A percentile compares a stretch with the other conserved stretches of the same genome.
Conservation (phyloP, 2,329 filamentous ascomycete genomes). For the Balansia obtecta region DNA sequence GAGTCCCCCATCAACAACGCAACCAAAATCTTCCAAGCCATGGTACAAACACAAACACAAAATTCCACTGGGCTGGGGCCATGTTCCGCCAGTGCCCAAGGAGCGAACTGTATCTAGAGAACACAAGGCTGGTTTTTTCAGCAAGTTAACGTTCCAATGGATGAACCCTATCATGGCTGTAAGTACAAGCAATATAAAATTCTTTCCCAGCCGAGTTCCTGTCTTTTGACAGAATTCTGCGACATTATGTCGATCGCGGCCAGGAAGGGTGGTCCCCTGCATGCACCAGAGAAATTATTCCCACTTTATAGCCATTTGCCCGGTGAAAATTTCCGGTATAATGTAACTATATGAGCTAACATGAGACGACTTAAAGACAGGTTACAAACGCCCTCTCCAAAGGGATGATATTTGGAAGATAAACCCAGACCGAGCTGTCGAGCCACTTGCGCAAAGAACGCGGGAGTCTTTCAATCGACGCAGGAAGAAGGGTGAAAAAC, state of each 20-base stretch:
- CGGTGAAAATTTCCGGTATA: neutral
- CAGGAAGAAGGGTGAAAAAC: conserved; percentile 53
- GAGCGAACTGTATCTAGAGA: conserved; percentile 50
- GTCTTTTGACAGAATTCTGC: neutral
- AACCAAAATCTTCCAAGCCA: conserved; percentile 23
- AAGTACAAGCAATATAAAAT: conserved; percentile 16
- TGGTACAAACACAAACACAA: conserved; percentile 49
- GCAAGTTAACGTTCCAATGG: conserved; percentile 74
- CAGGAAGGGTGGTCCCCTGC: neutral
- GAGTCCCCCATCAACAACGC: conserved; percentile 25
- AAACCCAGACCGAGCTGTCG: conserved; percentile 66
- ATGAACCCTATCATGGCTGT: conserved; percentile 77
- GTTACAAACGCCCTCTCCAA: conserved; percentile 76
- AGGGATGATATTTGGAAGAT: conserved; percentile 79
- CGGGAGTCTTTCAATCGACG: conserved; percentile 57
- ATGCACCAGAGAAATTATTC: neutral
- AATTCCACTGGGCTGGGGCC: conserved; percentile 51
- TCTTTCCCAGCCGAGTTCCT: neutral
- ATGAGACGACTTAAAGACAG: conserved; percentile 37
- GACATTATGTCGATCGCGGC: neutral
- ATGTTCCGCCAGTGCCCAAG: conserved; percentile 41
- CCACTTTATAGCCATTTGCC: neutral
- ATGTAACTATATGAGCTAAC: neutral
- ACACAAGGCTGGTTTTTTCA: conserved; percentile 61
- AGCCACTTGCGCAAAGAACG: conserved; percentile 54